Evolutionary conservation across 2,329 filamentous ascomycete genomes (phyloP), one percentile per base, ranked within the genome.

Genomic region (Corynespora cassiicola): DNA sequence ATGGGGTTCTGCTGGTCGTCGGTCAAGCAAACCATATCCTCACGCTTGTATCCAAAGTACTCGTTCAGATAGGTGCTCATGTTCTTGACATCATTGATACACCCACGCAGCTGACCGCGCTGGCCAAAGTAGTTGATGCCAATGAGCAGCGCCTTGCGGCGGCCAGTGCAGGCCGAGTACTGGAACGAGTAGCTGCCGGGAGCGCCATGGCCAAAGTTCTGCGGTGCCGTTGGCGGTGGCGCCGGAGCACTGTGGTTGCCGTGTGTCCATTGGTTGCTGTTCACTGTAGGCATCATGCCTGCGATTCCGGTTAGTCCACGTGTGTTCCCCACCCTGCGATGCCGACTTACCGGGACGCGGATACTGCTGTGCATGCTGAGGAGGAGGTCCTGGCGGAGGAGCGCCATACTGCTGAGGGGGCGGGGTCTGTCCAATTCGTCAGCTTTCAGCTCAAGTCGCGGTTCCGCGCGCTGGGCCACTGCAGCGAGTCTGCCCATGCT

Each of bases 91-190:
- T 97, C 92, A 65, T 97, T 96, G 75, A 96, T 96, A 64, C 92
- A 97, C 29, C 92, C 92, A 41, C 90, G 80, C 31, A 96, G 77
- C 75, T 96, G 88, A 18, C 91, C 91, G 41, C 88, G 84, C 72
- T 96, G 91, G 34, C 87, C 85, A 65, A 96, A 96, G 72, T 97
- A 96, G 73, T 96, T 96, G 76, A 96, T 96, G 38, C 92, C 92
- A 54, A 96, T 92, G 45, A 97, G 72, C 19, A 96, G 75, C 4
- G 91, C 92, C 74, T 96, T 96, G 64, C 91, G 79, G 57, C 85
- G 83, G 29, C 91, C 92, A 5, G 87, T 95, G 67, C 91, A 97
- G 52, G 86, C 86, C 30, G 90, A 96, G 70, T 96, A 96, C 69
- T 92, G 88, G 70, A 91, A 97, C 28, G 78, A 82, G 69, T 96